These are phyloP conservation scores for Cryphonectria nitschkei DNA, from an alignment of 2,329 filamentous ascomycete genomes.

Conservation along the genomic window DNA sequence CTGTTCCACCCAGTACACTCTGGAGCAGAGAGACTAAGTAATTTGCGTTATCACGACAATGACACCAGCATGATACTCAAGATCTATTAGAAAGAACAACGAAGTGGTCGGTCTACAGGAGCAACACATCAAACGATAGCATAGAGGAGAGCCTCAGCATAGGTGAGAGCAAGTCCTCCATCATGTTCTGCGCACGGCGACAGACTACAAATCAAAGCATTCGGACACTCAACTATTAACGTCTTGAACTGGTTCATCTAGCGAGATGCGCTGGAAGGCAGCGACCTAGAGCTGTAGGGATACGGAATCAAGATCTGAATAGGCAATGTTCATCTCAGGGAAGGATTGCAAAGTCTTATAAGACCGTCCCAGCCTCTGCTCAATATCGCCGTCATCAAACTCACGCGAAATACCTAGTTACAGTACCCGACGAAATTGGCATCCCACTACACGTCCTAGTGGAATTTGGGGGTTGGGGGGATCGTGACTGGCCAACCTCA, in stretches of 20 bases:
- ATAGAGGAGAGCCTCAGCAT: background rate
- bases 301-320: constrained; percentile 16
- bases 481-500: background rate
- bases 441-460: background rate
- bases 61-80: too few relatives aligned
- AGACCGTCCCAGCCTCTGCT: background rate
- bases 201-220: background rate
- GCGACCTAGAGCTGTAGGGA: background rate
- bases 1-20: background rate
- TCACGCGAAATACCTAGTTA: background rate
- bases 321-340: background rate
- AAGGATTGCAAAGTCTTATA: constrained; percentile 11
- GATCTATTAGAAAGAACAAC: background rate
- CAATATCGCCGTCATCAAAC: background rate
- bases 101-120: background rate
- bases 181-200: background rate
- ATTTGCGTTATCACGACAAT: background rate
- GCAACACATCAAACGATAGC: background rate
- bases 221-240: background rate
- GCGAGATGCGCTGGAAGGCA: background rate
- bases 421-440: background rate
- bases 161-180: too few relatives aligned
- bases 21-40: background rate
- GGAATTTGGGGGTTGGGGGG: background rate
- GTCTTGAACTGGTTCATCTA: background rate